Conservation (phyloP, 208 protist species). For the Trypanosoma rangeli region DNA sequence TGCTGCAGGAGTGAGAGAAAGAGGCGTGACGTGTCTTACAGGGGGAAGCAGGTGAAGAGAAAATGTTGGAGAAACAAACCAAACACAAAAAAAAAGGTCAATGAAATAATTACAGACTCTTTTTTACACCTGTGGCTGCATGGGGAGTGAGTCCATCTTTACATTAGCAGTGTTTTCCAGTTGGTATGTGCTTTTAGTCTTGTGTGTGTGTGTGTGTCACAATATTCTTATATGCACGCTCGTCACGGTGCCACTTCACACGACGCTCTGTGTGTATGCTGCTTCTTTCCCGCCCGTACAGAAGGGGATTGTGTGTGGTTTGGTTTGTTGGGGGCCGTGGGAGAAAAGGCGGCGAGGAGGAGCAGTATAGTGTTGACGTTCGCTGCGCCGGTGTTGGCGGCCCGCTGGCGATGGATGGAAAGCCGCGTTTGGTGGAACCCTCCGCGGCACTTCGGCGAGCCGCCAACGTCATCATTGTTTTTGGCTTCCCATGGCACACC, state of each 20-base stretch:
- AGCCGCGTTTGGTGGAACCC: slow-evolving; percentile 33
- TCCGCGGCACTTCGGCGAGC: slow-evolving; percentile 18
- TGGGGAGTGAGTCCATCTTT: background rate
- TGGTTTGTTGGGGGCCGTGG: background rate
- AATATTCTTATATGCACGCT: background rate
- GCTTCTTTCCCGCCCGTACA: background rate
- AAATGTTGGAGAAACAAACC: no score
- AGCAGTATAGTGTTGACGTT: no score
- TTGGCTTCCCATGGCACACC: slow-evolving; percentile 78
- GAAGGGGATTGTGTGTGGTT: background rate
- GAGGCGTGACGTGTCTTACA: background rate
- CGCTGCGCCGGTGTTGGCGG: background rate
- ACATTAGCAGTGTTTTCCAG: background rate
- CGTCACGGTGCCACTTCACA: background rate
- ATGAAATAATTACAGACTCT: background rate
- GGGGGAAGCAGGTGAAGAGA: background rate
- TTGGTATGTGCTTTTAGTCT: background rate
- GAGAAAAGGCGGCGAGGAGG: background rate
- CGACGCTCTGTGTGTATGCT: background rate
- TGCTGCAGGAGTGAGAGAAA: background rate
- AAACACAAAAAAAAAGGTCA: background rate
- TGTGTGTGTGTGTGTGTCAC: background rate
- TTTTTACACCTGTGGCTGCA: background rate
- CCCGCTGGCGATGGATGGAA: slow-evolving; percentile 29
- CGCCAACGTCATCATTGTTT: slow-evolving; percentile 66